A percentile compares a stretch with the other conserved stretches of the same genome.
These are phyloP conservation scores for Sporothrix brasiliensis DNA, from an alignment of 2,329 filamentous ascomycete genomes.

Conservation along the genomic window DNA sequence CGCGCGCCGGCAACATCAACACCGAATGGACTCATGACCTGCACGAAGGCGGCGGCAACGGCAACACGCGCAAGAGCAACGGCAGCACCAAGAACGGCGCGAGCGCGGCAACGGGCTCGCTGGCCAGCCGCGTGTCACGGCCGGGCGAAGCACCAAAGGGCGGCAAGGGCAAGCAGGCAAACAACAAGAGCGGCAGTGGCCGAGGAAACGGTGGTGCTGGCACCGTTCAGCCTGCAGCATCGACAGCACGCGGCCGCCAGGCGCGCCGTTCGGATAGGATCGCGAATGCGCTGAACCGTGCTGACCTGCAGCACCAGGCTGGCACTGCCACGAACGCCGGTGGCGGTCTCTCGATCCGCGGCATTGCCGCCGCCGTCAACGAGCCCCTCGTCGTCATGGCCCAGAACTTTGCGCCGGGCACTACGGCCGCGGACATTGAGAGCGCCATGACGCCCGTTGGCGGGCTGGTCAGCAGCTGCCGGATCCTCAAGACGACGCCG, in stretches of 20 bases:
- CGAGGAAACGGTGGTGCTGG: constrained; percentile 31
- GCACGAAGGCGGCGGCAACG: constrained; percentile 49
- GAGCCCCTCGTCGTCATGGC: constrained; percentile 70
- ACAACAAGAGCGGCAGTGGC: constrained; percentile 13
- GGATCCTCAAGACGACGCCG: constrained; percentile 66
- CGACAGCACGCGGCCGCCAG: constrained; percentile 23
- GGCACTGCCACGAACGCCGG: constrained; percentile 48
- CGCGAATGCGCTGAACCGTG: constrained; percentile 50
- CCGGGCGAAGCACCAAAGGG: constrained; percentile 31
- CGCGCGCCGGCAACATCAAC: constrained; percentile 56
- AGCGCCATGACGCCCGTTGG: constrained; percentile 78
- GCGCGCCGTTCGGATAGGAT: constrained; percentile 48
- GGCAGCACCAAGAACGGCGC: constrained; percentile 38
- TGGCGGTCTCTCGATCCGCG: constrained; percentile 64
- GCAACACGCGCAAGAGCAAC: constrained; percentile 8
- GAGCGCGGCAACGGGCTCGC: constrained; percentile 42
- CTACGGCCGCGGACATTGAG: constrained; percentile 80
- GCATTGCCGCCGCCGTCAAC: constrained; percentile 59
- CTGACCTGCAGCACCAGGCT: constrained; percentile 35
- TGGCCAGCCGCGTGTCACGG: constrained; percentile 52
- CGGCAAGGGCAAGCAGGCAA: constrained; percentile 26
- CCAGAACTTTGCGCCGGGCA: constrained; percentile 81
- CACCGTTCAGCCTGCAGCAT: constrained; percentile 29
- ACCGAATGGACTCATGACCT: constrained; percentile 74
- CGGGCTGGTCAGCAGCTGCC: constrained; percentile 68